Evolutionary conservation across 331 rosid genomes (phyloP).

Genomic region (Acacia concinna): DNA sequence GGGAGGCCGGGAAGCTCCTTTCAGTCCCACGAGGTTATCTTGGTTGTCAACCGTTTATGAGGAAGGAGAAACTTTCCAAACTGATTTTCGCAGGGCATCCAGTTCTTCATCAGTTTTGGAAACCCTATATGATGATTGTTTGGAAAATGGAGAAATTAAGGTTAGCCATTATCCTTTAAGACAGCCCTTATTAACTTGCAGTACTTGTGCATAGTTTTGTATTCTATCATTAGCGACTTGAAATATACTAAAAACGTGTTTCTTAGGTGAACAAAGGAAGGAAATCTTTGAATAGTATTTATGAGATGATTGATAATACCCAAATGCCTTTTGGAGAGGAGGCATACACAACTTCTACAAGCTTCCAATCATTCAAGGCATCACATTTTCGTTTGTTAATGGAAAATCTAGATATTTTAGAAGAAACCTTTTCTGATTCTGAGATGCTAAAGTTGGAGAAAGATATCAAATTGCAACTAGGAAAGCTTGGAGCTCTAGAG

Average conservation of each 20-base stretch:
- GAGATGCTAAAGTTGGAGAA: slow-evolving; percentile 56
- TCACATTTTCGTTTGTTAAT: slow-evolving; percentile 61
- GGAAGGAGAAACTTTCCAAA: slow-evolving; percentile 53
- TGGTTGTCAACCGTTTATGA: slow-evolving; percentile 54
- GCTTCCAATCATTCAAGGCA: slow-evolving; percentile 42
- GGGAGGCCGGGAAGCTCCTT: slow-evolving; percentile 61
- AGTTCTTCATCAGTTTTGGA: slow-evolving; percentile 50
- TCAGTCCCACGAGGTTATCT: slow-evolving; percentile 54
- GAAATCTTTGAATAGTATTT: slow-evolving; percentile 36
- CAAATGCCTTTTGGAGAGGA: slow-evolving; percentile 39
- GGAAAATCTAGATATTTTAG: slow-evolving; percentile 74
- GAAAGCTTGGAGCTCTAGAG: slow-evolving; percentile 76
- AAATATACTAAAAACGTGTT: slow-evolving; percentile 27
- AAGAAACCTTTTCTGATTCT: slow-evolving; percentile 70
- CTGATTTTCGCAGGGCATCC: slow-evolving; percentile 51
- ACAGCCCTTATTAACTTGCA: slow-evolving; percentile 6
- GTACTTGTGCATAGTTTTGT: background rate
- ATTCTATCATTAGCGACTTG: background rate
- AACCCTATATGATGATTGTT: slow-evolving; percentile 40
- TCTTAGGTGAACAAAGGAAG: slow-evolving; percentile 48
- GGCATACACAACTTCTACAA: slow-evolving; percentile 12
- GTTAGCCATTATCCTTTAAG: slow-evolving; percentile 32
- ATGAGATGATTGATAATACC: slow-evolving; percentile 31
- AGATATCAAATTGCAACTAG: slow-evolving; percentile 62
- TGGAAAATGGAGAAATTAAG: slow-evolving; percentile 57